Evolutionary conservation across 306 rosid species (phyloP).

Genomic region (Argentina anserina): DNA sequence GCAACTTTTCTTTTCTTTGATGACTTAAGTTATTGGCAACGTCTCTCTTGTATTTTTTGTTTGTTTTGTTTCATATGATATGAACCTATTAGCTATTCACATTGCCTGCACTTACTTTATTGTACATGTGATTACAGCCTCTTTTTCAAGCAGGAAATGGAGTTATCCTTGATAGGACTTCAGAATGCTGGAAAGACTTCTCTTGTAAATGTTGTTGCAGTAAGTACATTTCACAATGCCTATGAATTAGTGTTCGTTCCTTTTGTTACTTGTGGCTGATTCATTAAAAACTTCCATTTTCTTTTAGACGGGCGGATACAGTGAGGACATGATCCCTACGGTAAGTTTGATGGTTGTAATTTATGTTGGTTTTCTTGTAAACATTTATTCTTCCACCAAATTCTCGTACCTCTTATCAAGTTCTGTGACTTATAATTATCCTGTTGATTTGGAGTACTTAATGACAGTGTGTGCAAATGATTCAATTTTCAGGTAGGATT

Average conservation of each 20-base stretch:
- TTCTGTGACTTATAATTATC: neutral
- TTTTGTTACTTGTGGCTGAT: conserved; percentile 22
- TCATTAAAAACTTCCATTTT: conserved; percentile 1
- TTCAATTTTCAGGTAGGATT: conserved; percentile 75
- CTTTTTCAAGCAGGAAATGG: conserved; percentile 96
- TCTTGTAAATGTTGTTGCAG: conserved; percentile 86
- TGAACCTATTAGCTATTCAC: neutral
- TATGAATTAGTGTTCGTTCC: neutral
- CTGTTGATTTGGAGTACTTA: conserved; percentile 8
- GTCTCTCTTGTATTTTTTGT: too few species aligned
- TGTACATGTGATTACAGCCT: conserved; percentile 62
- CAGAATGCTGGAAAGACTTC: conserved; percentile 96
- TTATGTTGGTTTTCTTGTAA: neutral
- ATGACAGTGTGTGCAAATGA: neutral
- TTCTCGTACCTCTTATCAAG: conserved; percentile 5
- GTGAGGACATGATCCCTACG: conserved; percentile 97
- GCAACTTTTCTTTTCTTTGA: neutral
- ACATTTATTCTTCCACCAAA: conserved; percentile 1
- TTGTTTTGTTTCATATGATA: neutral
- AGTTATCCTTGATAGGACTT: conserved; percentile 84
- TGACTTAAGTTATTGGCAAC: neutral
- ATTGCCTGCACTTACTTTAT: conserved; percentile 17
- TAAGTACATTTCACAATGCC: conserved; percentile 38
- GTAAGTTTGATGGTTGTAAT: conserved; percentile 37
- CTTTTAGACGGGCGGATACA: conserved; percentile 77